Base-by-base conservation (phyloP, 148 eudicot species). In the Mesembryanthemum crystallinum region DNA sequence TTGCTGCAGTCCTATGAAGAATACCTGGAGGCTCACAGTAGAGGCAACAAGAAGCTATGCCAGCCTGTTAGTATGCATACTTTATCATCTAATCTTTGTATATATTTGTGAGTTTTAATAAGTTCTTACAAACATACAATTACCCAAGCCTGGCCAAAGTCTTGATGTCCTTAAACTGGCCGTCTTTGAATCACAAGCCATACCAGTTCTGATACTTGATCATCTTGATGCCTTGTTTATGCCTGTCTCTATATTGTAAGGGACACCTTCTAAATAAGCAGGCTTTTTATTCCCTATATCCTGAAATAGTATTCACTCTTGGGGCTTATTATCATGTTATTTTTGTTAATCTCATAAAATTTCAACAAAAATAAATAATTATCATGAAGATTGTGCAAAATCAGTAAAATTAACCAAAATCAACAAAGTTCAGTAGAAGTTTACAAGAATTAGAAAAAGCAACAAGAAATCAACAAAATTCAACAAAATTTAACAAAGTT, bases 1-100 rank as follows among this genome's bases (percentile, higher is more conserved):
- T 70, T 30, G 20, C 52, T 89, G 89, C 92, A 92, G 97, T 85
- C 94, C 57, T 92, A 92, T 82, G 97, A 92, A 83, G 97, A 92
- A 62, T 92, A 92, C 74, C 76, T 92, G 83, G 94, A 88, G 82
- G 94, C 87, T 79, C 90, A 88, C 81, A 79, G 80, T 73, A 86
- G 77, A 85, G 65, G 88, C 73, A 80, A 54, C 79, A 86, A 81
- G 77, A 84, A 80, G 71, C 73, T 78, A 61, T 54, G 75, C 69
- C 86, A 81, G 57, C 77, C 78, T 76, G 89, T 89, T 43, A 88
- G 92, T 87, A 81, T 65, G 59, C 58, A 64, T 65, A 21, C 68
- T 69, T 73, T 76, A 4, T 43, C 54, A 35, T 68, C 23, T 62
- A 21, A 29, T 13, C 52, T 64, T 68, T 28, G 28, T 64, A 3